Percentiles rank a stretch among this genome's conserved stretches.
phyloP scores from a whole-genome alignment of 257 asterid species.

The Solanum virginianum region DNA sequence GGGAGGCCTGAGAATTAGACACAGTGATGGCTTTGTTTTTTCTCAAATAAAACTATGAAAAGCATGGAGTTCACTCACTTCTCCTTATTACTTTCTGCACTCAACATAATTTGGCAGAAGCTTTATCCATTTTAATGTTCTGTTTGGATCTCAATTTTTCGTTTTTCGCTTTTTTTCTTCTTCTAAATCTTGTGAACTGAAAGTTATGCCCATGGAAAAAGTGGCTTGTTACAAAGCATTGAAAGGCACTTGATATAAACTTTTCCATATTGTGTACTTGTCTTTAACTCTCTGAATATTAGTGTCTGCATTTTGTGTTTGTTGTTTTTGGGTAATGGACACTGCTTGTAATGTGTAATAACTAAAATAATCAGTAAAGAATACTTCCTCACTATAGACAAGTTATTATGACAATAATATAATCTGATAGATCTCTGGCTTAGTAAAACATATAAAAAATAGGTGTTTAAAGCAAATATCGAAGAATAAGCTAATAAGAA shows the following conservation, averaged over 20 bases:
- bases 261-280: neutral
- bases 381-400: too few relatives aligned
- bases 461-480: neutral
- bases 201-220: neutral
- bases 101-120: neutral
- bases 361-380: neutral
- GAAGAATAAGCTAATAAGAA: neutral
- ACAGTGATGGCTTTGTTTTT: neutral
- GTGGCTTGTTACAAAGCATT: neutral
- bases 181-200: neutral
- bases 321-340: neutral
- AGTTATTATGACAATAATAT: too few relatives aligned
- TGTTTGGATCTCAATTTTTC: neutral
- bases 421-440: too few relatives aligned
- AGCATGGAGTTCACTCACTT: neutral
- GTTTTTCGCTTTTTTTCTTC: neutral
- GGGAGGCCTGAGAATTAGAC: conserved; percentile 56
- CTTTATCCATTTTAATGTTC: neutral
- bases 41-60: neutral
- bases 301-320: neutral
- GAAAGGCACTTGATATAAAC: neutral
- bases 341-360: neutral
- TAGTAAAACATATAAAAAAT: neutral
- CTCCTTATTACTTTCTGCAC: neutral
- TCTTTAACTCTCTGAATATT: neutral